phyloP scores from a whole-genome alignment of 1,284 basidiomycete genomes.

The Porogramme epimiltina region DNA sequence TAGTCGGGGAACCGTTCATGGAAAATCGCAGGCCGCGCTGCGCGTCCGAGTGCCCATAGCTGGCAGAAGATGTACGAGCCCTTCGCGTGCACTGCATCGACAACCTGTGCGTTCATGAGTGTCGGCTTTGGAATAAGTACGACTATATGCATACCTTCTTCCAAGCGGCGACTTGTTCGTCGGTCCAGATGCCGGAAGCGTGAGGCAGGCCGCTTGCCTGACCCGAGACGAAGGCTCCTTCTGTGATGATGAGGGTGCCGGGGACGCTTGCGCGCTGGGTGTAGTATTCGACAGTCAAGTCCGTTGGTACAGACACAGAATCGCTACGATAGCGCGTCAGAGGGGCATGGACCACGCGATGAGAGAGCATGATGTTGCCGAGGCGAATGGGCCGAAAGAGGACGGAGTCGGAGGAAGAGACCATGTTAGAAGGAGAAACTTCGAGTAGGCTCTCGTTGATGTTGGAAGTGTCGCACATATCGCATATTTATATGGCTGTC shows the following conservation, averaged over 20 bases:
- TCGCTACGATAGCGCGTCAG: slow-evolving; percentile 43
- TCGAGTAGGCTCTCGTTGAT: too few species aligned
- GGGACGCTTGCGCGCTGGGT: slow-evolving; percentile 43
- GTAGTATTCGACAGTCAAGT: slow-evolving; percentile 46
- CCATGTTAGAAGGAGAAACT: too few species aligned
- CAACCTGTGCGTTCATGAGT: not conserved
- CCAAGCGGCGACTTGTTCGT: slow-evolving; percentile 48
- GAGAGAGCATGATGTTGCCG: slow-evolving; percentile 40
- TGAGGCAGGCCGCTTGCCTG: slow-evolving; percentile 37
- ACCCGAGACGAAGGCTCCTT: slow-evolving; percentile 45
- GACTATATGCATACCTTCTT: too few species aligned
- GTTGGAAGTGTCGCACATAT: too few species aligned
- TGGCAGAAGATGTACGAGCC: slow-evolving; percentile 41
- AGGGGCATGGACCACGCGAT: slow-evolving; percentile 52
- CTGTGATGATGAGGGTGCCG: slow-evolving; percentile 52
- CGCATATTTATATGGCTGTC: too few species aligned
- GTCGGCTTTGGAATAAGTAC: too few species aligned
- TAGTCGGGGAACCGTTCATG: slow-evolving; percentile 13
- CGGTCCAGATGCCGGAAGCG: slow-evolving; percentile 45
- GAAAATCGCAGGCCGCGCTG: slow-evolving; percentile 33
- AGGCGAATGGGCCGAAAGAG: slow-evolving; percentile 49
- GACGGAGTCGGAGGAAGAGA: too few species aligned
- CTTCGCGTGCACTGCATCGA: slow-evolving; percentile 2
- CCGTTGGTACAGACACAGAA: slow-evolving; percentile 26
- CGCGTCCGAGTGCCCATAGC: slow-evolving; percentile 48